Evolutionary conservation across 495 filamentous ascomycete species (phyloP).

Genomic region (Hypoxylon subgilvum): DNA sequence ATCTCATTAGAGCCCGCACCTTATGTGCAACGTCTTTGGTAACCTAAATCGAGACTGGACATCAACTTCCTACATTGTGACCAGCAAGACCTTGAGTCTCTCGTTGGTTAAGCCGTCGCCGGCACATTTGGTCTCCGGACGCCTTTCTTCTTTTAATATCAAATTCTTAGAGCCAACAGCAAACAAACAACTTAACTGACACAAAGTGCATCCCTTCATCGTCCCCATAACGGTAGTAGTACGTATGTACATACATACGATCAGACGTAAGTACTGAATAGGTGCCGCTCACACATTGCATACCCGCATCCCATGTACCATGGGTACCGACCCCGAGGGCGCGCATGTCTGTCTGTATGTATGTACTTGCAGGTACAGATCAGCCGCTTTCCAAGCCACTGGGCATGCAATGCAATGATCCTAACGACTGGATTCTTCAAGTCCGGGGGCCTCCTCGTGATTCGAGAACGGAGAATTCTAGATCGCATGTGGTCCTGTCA

Average conservation of each 20-base stretch:
- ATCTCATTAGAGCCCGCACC: background rate
- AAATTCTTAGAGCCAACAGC: constrained; percentile 17
- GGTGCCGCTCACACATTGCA: constrained; percentile 36
- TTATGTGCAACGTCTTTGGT: background rate
- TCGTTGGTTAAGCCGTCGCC: constrained; percentile 10
- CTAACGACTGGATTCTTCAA: constrained; percentile 5
- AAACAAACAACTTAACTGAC: constrained; percentile 16
- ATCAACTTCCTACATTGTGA: background rate
- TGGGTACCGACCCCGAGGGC: constrained; percentile 28
- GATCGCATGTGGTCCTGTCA: constrained; percentile 13
- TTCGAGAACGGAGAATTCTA: constrained; percentile 21
- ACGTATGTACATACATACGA: background rate
- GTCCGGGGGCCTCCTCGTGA: constrained; percentile 6
- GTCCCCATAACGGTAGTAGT: constrained; percentile 10
- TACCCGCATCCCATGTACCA: constrained; percentile 37
- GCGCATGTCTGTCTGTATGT: constrained; percentile 24
- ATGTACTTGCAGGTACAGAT: constrained; percentile 32
- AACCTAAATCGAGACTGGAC: background rate
- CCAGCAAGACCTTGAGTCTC: background rate
- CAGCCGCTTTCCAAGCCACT: constrained; percentile 27
- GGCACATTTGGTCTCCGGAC: constrained; percentile 6
- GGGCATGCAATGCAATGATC: constrained; percentile 26
- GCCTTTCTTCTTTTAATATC: background rate
- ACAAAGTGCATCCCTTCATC: background rate
- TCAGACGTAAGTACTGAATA: constrained; percentile 4